Evolutionary conservation across 2,329 filamentous ascomycete species (phyloP).

Genomic region (Bipolaris bicolor): DNA sequence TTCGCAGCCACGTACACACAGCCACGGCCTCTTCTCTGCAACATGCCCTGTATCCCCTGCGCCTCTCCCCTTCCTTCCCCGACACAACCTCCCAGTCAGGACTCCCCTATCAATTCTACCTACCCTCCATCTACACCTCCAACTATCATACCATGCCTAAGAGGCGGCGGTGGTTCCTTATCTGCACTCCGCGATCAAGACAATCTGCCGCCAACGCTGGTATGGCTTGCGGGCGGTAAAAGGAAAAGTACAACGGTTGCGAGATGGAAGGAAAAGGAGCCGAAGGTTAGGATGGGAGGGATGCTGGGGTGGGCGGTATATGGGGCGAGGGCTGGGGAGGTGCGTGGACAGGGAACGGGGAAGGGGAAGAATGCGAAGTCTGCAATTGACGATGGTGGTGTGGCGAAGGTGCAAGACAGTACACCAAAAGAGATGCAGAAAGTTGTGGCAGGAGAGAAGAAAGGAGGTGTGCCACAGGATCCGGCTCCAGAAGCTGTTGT

Average conservation of each 20-base stretch:
- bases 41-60: background rate
- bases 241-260: conserved; percentile 16
- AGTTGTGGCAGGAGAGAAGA: background rate
- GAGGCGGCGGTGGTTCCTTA: conserved; percentile 26
- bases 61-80: background rate
- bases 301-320: conserved; percentile 33
- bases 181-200: conserved; percentile 10
- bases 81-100: background rate
- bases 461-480: too few relatives aligned
- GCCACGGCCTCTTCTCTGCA: background rate
- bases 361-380: background rate
- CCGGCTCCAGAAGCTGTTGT: background rate
- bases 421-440: too few relatives aligned
- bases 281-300: conserved; percentile 32
- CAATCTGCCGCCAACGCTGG: conserved; percentile 24
- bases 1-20: background rate
- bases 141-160: conserved; percentile 5
- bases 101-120: background rate
- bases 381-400: background rate
- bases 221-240: conserved; percentile 38
- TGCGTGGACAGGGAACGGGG: conserved; percentile 1
- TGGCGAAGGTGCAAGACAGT: background rate
- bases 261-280: conserved; percentile 31
- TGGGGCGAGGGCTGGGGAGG: conserved; percentile 22
- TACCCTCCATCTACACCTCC: background rate